These are phyloP conservation scores for Termitomyces sp. DNA, from an alignment of 768 basidiomycete species.

Conservation along the genomic window DNA sequence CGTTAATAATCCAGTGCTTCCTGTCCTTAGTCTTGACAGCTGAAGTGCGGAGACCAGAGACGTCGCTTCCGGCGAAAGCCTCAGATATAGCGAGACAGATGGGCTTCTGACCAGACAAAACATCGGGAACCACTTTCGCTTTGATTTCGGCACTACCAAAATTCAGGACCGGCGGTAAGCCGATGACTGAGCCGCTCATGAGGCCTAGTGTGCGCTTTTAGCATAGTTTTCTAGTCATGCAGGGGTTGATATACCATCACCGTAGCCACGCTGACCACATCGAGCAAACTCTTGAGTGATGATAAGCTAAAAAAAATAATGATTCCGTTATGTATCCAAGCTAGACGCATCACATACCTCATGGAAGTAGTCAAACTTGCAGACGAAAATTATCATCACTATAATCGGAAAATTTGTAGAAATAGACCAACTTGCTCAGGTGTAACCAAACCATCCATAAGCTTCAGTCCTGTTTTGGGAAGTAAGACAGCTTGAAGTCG, in stretches of 20 bases:
- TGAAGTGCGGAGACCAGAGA: conserved; percentile 64
- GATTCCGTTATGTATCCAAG: neutral
- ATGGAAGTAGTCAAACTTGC: conserved; percentile 86
- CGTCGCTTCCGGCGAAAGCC: conserved; percentile 84
- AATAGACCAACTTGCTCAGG: conserved; percentile 58
- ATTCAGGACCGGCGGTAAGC: conserved; percentile 80
- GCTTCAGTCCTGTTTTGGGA: conserved; percentile 41
- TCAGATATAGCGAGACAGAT: conserved; percentile 87
- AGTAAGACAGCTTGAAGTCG: neutral
- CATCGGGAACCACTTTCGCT: conserved; percentile 53
- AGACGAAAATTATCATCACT: neutral
- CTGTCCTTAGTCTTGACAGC: conserved; percentile 78
- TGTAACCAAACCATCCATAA: conserved; percentile 76
- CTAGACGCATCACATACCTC: conserved; percentile 31
- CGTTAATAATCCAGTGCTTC: conserved; percentile 77
- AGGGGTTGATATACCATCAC: conserved; percentile 47
- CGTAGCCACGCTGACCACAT: conserved; percentile 71
- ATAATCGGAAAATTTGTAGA: neutral
- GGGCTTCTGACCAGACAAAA: conserved; percentile 67
- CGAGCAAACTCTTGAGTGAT: conserved; percentile 74
- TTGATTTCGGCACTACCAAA: conserved; percentile 61
- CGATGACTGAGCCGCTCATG: conserved; percentile 73
- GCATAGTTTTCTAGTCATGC: neutral
- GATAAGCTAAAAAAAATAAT: conserved; percentile 44
- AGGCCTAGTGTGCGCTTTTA: conserved; percentile 28